Base-by-base conservation (phyloP, 345 rosid genomes). In the Ceriops zippeliana region DNA sequence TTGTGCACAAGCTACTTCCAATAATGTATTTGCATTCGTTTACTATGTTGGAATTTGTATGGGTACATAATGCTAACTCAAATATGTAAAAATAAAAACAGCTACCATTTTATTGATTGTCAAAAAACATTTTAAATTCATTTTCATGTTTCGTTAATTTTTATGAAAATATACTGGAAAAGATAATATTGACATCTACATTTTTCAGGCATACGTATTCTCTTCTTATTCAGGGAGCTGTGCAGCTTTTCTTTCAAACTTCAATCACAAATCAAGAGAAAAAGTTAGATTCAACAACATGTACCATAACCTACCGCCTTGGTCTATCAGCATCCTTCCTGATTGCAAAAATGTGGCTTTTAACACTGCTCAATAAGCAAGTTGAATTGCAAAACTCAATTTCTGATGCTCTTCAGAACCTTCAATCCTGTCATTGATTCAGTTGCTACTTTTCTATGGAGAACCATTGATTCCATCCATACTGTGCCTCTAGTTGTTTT, bases 251-350 rank as follows among this genome's bases (percentile, higher is more conserved):
- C 75, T 76, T 3, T 24, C 76, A 46, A 76, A 76, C 53, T 71
- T 31, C 64, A 31, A 76, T 52, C 2, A 53, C 10, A 71, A 76
- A 7, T 13, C 49, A 37, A 27, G 76, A 20, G 80, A 30, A 22
- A 67, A 37, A 32, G 69, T 76, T 37, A 61, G 34, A 37, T 76
- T 71, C 67, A 76, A 63, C 16, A 62, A 67, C 59, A 46, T 76
- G 69, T 66, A 62, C 58, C 71, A 76, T 61, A 67, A 30, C 53
- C 22, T 76, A 34, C 79, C 79, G 1, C 75, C 79, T 21, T 76
- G 79, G 79, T 76, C 75, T 52, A 71, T 67, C 72, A 71, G 75
- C 69, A 71, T 76, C 60, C 75, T 76, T 38, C 75, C 79, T 10
- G 79, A 76, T 49, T 76, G 79, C 72, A 71, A 62, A 62, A 61